Percentiles rank a stretch among this genome's conserved stretches.
These are phyloP conservation scores for Neonectria magnoliae DNA, from an alignment of 2,329 filamentous ascomycete genomes.

Conservation along the genomic window DNA sequence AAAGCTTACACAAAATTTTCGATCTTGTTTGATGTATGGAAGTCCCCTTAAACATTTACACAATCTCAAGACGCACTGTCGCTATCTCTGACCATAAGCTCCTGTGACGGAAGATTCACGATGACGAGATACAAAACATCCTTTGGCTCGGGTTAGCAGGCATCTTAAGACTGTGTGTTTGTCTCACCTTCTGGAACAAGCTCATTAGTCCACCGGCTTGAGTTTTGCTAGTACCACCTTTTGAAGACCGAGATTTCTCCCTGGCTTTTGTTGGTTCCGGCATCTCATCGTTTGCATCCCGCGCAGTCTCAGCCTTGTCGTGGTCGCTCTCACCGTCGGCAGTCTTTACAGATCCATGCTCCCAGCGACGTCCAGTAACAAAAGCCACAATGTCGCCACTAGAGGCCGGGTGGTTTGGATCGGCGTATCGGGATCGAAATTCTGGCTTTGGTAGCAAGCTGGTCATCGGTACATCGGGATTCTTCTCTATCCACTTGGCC, in stretches of 20 bases:
- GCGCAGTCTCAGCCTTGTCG: not conserved
- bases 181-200: slow-evolving; percentile 3
- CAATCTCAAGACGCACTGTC: too few species aligned
- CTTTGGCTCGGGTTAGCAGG: not conserved
- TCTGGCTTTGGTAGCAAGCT: slow-evolving; percentile 11
- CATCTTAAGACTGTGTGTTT: accelerated
- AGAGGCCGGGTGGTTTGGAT: slow-evolving; percentile 15
- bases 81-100: too few species aligned
- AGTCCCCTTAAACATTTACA: too few species aligned
- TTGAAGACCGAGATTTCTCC: not conserved
- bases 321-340: not conserved
- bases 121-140: slow-evolving; percentile 18
- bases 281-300: not conserved
- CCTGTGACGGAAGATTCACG: slow-evolving; percentile 2
- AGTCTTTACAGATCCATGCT: not conserved
- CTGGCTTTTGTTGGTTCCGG: not conserved
- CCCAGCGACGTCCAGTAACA: slow-evolving; percentile 17
- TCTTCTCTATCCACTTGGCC: slow-evolving; percentile 10
- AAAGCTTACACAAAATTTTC: too few species aligned
- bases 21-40: too few species aligned
- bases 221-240: not conserved
- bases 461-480: not conserved
- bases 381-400: slow-evolving; percentile 16
- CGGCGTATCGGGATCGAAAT: slow-evolving; percentile 21
- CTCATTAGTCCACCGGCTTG: not conserved